Conservation (phyloP, 345 rosid genomes). For the Noccaea bulbosa region DNA sequence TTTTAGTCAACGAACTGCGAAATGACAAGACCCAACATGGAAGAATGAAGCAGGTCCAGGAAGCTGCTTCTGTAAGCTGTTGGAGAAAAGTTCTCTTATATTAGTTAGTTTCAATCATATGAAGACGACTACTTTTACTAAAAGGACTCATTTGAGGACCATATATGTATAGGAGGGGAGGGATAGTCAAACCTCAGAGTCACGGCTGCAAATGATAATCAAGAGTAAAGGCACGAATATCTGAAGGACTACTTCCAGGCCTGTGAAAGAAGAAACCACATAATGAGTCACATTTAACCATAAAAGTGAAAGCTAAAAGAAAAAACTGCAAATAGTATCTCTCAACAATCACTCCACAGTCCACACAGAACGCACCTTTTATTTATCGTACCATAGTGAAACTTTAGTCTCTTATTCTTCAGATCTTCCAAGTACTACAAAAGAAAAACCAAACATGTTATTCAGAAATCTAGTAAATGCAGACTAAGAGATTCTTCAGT, state of each 20-base stretch:
- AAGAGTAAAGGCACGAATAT: conserved; percentile 75
- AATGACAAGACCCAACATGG: not conserved
- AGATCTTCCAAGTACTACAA: conserved; percentile 83
- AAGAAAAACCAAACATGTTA: conserved; percentile 8
- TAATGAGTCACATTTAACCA: conserved; percentile 16
- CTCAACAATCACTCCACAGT: conserved; percentile 10
- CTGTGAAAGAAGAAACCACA: conserved; percentile 46
- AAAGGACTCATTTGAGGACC: not conserved
- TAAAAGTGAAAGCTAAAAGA: not conserved
- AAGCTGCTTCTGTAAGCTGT: conserved; percentile 24
- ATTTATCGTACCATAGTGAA: conserved; percentile 89
- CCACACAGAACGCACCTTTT: conserved; percentile 58
- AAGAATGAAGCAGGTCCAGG: conserved; percentile 13
- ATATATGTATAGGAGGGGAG: conserved; percentile 8
- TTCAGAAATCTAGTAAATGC: not conserved
- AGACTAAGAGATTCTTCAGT: conserved; percentile 1
- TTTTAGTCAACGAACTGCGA: not conserved
- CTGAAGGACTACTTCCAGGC: conserved; percentile 93
- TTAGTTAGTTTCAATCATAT: conserved; percentile 15
- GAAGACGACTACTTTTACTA: not conserved
- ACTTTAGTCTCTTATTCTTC: conserved; percentile 62
- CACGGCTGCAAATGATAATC: conserved; percentile 76
- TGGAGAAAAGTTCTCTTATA: not conserved
- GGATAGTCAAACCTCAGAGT: conserved; percentile 31
- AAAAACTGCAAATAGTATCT: not conserved